Percentiles rank a stretch among this genome's conserved stretches.
Conservation (phyloP, 352 stramenopile species). For the Phytophthora colocasiae region DNA sequence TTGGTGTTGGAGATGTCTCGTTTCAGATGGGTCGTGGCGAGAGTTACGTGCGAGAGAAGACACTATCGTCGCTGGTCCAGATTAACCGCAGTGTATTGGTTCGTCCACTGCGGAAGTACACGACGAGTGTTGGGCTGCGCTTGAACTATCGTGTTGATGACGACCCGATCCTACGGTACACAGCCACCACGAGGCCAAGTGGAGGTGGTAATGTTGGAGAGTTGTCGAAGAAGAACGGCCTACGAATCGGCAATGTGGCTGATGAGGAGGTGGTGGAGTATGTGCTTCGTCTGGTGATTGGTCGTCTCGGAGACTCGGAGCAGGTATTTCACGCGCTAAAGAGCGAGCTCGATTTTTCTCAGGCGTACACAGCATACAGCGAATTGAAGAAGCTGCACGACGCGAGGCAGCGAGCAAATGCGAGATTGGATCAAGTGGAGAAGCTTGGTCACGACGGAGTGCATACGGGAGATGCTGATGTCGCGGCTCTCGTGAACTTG, state of each 20-base stretch:
- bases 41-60: conserved; percentile 16
- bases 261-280: conserved; percentile 55
- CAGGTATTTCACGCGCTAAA: conserved; percentile 46
- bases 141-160: conserved; percentile 58
- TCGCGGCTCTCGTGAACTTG: conserved; percentile 30
- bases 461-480: conserved; percentile 1
- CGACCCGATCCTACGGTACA: conserved; percentile 69
- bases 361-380: conserved; percentile 47
- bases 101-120: conserved; percentile 33
- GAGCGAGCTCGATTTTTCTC: conserved; percentile 39
- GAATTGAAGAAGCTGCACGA: conserved; percentile 44
- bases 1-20: conserved; percentile 2
- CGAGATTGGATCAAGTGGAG: conserved; percentile 17
- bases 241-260: conserved; percentile 24
- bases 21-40: conserved; percentile 31
- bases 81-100: conserved; percentile 23
- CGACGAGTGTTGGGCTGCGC: conserved; percentile 50
- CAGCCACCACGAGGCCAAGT: conserved; percentile 52
- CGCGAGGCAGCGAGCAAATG: conserved; percentile 12
- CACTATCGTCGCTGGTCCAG: conserved; percentile 24
- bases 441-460: conserved; percentile 16
- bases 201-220: conserved; percentile 36
- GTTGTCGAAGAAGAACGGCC: conserved; percentile 24
- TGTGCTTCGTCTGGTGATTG: conserved; percentile 46
- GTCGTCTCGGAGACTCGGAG: conserved; percentile 39